Conservation (phyloP, 2,329 filamentous ascomycete genomes). For the Monosporascus cannonballus region DNA sequence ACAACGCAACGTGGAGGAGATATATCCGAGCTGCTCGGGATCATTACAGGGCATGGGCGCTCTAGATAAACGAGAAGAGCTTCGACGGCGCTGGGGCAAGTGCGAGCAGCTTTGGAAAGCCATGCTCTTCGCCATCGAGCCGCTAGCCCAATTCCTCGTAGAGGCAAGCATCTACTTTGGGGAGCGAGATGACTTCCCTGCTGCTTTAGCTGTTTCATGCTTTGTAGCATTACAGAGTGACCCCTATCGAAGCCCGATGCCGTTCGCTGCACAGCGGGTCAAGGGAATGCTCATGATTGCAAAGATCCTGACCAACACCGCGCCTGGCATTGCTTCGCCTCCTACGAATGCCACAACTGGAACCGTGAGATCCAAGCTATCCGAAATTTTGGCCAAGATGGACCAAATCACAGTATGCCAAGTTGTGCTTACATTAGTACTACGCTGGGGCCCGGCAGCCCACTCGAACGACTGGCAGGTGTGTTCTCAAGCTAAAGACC, state of each 20-base stretch:
- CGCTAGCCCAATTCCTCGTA: conserved; percentile 38
- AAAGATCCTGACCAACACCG: conserved; percentile 45
- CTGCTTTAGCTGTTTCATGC: conserved; percentile 40
- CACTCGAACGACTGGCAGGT: conserved; percentile 42
- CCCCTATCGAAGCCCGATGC: conserved; percentile 42
- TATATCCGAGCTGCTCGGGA: conserved; percentile 23
- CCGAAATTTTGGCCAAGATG: conserved; percentile 31
- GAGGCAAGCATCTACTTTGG: conserved; percentile 40
- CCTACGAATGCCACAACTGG: conserved; percentile 14
- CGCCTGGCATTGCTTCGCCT: conserved; percentile 24
- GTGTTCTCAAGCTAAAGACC: conserved; percentile 34
- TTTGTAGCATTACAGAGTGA: conserved; percentile 43
- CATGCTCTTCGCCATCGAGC: conserved; percentile 42
- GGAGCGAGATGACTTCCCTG: conserved; percentile 34
- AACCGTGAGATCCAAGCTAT: conserved; percentile 7
- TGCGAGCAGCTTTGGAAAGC: conserved; percentile 32
- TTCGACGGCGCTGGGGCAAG: conserved; percentile 29
- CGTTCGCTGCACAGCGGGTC: conserved; percentile 44
- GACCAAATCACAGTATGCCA: conserved; percentile 51
- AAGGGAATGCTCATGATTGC: conserved; percentile 46
- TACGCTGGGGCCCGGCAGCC: conserved; percentile 34
- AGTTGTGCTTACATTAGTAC: conserved; percentile 43
- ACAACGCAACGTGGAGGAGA: conserved; percentile 19
- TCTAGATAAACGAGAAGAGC: conserved; percentile 13
- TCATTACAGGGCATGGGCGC: conserved; percentile 5